These are phyloP conservation scores for Botrytis sinoallii DNA, from an alignment of 2,329 filamentous ascomycete species.

Conservation along the genomic window DNA sequence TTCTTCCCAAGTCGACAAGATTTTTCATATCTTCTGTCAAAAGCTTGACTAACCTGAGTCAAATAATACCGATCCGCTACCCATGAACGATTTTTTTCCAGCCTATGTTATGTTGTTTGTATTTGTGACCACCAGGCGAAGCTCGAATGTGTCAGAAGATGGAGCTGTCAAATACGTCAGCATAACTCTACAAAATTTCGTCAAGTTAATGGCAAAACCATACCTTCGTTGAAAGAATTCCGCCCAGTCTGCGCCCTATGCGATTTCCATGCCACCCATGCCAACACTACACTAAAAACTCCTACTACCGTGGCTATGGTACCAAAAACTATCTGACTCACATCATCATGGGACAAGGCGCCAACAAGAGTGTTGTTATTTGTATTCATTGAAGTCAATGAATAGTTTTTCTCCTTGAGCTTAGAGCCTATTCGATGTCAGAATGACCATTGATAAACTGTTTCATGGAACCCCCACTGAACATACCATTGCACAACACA, in stretches of 20 bases:
- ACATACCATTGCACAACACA: neutral
- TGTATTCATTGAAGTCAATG: slow-evolving; percentile 1
- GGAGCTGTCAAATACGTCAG: neutral
- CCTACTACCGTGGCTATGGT: neutral
- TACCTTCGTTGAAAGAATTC: neutral
- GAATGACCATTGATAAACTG: neutral
- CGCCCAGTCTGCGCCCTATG: neutral
- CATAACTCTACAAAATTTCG: neutral
- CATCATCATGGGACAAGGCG: neutral
- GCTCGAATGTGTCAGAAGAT: neutral
- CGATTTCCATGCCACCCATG: neutral
- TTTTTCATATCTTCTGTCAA: neutral
- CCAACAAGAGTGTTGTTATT: neutral
- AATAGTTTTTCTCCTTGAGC: neutral
- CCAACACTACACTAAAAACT: neutral
- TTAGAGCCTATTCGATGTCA: neutral
- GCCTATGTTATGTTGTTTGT: neutral
- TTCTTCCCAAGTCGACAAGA: neutral
- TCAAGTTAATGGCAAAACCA: neutral
- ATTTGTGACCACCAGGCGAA: neutral
- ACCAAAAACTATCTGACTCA: neutral
- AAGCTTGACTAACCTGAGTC: neutral
- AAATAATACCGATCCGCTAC: neutral
- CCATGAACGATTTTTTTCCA: neutral
- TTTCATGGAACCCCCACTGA: no score